Evolutionary conservation across 345 rosid genomes (phyloP), one percentile per base, ranked within the genome.

Genomic region (Lepidium sativum): DNA sequence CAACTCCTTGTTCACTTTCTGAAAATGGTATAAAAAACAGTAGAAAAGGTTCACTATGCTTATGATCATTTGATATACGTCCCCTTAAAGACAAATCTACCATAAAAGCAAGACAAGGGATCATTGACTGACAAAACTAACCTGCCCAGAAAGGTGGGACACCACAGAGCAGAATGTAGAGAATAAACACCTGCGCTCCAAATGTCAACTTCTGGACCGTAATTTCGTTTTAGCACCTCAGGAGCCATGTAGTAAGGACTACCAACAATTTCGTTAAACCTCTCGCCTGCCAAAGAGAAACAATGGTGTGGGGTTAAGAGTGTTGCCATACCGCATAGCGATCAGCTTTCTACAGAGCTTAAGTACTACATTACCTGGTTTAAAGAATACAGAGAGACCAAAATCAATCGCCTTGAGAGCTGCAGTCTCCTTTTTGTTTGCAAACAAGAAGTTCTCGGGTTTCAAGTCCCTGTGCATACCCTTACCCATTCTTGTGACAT

Each of bases 241-340:
- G 96, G 98, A 75, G 99, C 99, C 99, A 95, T 91, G 83, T 91
- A 95, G 72, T 91, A 88, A 0, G 99, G 99, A 78, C 97, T 95
- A 45, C 97, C 97, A 54, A 95, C 95, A 41, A 95, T 95, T 81
- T 95, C 97, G 25, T 71, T 77, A 68, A 95, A 95, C 54, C 50
- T 84, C 77, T 95, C 94, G 29, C 89, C 97, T 95, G 82, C 42
- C 42, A 77, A 31, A 44, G 67, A 60, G 17, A 60, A 56, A 51
- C 45, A 48, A 71, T 10, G 63, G n/a, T 21, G 50, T 38, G 14
- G 14, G 6, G 45, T 40, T 55, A 38, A 60, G 31, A 67, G 18
- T 23, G 15, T 33, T 44, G n/a, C 23, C 37, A 53, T 38, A 15
- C 25, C 2, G 2, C 49, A 38, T 63, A 54, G 12, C 33, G n/a